Base-by-base conservation (phyloP, 2,329 filamentous ascomycete genomes). In the Penicillium sp. region DNA sequence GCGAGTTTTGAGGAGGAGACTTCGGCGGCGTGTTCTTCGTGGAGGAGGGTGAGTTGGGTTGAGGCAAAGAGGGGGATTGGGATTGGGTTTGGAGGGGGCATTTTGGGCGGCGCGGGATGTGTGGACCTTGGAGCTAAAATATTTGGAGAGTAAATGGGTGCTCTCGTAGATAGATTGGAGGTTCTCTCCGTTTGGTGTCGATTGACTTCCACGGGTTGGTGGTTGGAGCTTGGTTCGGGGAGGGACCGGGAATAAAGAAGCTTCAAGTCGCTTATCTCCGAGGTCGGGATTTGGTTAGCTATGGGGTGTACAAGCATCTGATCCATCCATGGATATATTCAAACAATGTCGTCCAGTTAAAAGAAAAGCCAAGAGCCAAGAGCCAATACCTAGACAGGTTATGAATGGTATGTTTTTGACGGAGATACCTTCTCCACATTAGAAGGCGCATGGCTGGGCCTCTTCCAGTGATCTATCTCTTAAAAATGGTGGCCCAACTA, bases 21-120 rank as follows among this genome's bases (percentile, higher is more conserved):
- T 63, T 79, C 77, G 45, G 73, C 73, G 65, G 74, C 71, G 63
- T 79, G 77, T 63, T 79, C 77, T 46, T 70, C 65, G n/a, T 69
- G 65, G 19, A 79, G 72, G 40, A 79, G 72, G 36, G 71, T 65
- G 55, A 75, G 72, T 56, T 79, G 76, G 13, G 72, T 70, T 60
- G 73, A 69, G 59, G 77, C 76, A 67, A 79, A 79, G 58, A 66
- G 59, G 51, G 73, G 61, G 52, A 78, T 76, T 4, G 75, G 67
- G 40, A 76, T 68, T 19, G 70, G 62, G 3, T 56, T 51, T 23
- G 57, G 51, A 4, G 60, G 51, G 2, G 60, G 53, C 45, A 59
- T 60, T 61, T 39, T 23, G 25, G 49, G 27, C 6, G 21, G 46
- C 11, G 27, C 13, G 2, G 44, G 2, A 11, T 34, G 8, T 16